A percentile compares a stretch with the other conserved stretches of the same genome.
These are phyloP conservation scores for Lecanicillium sp. DNA, from an alignment of 2,329 filamentous ascomycete species.

Conservation along the genomic window DNA sequence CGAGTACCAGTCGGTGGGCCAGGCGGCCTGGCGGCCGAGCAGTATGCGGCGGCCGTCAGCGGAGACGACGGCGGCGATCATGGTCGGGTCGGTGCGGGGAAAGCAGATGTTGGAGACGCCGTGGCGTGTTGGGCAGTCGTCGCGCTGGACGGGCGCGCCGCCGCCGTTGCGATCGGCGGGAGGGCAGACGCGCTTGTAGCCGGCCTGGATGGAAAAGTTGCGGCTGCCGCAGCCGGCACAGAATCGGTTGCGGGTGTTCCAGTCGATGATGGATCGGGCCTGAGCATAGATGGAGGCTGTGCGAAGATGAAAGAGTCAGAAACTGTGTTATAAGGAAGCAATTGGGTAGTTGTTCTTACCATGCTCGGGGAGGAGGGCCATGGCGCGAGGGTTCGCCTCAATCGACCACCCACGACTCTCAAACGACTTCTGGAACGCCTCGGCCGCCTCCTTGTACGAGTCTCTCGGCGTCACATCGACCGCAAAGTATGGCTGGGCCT, in stretches of 20 bases:
- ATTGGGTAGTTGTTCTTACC: neutral
- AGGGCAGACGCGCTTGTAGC: conserved; percentile 75
- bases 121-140: conserved; percentile 71
- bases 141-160: conserved; percentile 45
- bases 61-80: conserved; percentile 90
- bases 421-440: conserved; percentile 35
- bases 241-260: conserved; percentile 89
- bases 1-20: conserved; percentile 79
- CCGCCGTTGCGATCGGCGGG: conserved; percentile 55
- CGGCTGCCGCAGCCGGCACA: conserved; percentile 82
- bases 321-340: no score
- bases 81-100: conserved; percentile 86
- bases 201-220: conserved; percentile 72
- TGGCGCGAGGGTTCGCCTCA: conserved; percentile 57
- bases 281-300: conserved; percentile 86
- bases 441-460: conserved; percentile 54
- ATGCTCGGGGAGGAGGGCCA: conserved; percentile 39
- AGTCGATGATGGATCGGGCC: conserved; percentile 81
- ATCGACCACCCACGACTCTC: conserved; percentile 58
- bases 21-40: conserved; percentile 78
- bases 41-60: conserved; percentile 71
- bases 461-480: conserved; percentile 77
- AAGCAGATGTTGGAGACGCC: conserved; percentile 88
- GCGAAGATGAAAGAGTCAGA: neutral
- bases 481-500: conserved; percentile 80